phyloP scores from a whole-genome alignment of 1,284 basidiomycete species.

The Cryptococcus sp. region DNA sequence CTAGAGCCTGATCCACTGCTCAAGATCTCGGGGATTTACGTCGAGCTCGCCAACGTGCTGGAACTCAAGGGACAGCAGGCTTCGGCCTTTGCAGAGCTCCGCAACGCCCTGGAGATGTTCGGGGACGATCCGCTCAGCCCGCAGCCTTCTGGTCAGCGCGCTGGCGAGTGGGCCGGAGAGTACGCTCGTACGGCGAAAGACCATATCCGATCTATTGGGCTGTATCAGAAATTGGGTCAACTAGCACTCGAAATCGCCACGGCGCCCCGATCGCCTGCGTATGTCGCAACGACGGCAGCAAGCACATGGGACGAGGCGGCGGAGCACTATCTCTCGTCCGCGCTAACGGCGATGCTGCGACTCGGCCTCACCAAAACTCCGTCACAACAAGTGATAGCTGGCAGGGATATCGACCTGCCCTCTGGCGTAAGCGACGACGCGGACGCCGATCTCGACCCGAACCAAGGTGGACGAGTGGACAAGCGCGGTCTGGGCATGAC shows the following conservation, averaged over 20 bases:
- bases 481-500: constrained; percentile 50
- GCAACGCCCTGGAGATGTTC: constrained; percentile 38
- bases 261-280: constrained; percentile 18
- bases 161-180: constrained; percentile 11
- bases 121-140: constrained; percentile 30
- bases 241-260: constrained; percentile 28
- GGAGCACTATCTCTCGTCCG: constrained; percentile 39
- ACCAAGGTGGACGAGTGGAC: constrained; percentile 41
- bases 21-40: constrained; percentile 51
- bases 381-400: constrained; percentile 33
- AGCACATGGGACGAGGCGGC: constrained; percentile 38
- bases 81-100: constrained; percentile 38
- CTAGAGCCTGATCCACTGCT: constrained; percentile 46
- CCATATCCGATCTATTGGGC: constrained; percentile 44
- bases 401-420: constrained; percentile 40
- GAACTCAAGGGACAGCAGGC: constrained; percentile 39
- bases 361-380: constrained; percentile 28
- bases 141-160: not conserved
- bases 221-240: constrained; percentile 44
- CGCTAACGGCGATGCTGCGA: constrained; percentile 43
- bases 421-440: not conserved
- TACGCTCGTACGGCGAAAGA: constrained; percentile 34
- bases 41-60: constrained; percentile 42
- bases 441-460: constrained; percentile 19
- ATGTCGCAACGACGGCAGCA: constrained; percentile 2